phyloP scores from a whole-genome alignment of 352 stramenopile species.

The Phytophthora europaea region DNA sequence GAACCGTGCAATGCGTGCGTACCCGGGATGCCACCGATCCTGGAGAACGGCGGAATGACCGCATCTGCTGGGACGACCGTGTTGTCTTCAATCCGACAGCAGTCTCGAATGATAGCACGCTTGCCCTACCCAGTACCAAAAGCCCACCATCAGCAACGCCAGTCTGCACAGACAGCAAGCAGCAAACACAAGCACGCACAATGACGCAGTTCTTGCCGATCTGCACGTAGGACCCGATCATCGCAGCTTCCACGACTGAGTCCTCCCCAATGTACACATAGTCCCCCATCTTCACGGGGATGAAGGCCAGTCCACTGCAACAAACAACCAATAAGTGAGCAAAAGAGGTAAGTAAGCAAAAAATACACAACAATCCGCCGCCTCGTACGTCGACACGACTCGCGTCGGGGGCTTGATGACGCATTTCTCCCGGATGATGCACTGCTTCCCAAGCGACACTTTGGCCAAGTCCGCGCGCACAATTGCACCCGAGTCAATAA shows the following conservation, averaged over 20 bases:
- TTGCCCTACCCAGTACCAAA: constrained; percentile 62
- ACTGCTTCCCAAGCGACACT: constrained; percentile 86
- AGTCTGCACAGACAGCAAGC: not conserved
- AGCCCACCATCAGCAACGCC: not conserved
- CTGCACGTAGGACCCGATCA: constrained; percentile 86
- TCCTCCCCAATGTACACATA: constrained; percentile 83
- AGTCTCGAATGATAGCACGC: constrained; percentile 86
- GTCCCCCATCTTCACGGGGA: constrained; percentile 86
- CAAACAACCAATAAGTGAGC: not conserved
- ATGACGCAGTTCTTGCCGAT: constrained; percentile 91
- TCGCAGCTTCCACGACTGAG: constrained; percentile 82
- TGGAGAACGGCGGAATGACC: constrained; percentile 83
- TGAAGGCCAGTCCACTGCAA: constrained; percentile 77
- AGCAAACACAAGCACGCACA: constrained; percentile 42
- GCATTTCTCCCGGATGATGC: constrained; percentile 74
- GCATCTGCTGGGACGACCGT: constrained; percentile 80
- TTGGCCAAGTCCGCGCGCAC: constrained; percentile 87
- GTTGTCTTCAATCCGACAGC: constrained; percentile 87
- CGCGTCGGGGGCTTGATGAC: constrained; percentile 81
- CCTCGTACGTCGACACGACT: constrained; percentile 64
- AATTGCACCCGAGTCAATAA: constrained; percentile 77
- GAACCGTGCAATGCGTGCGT: constrained; percentile 8
- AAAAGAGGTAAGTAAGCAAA: too few species aligned
- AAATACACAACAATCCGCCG: not conserved
- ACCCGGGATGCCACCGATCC: constrained; percentile 80